Evolutionary conservation across 441 rosid genomes (phyloP).

Genomic region (Raphanus hybrid): DNA sequence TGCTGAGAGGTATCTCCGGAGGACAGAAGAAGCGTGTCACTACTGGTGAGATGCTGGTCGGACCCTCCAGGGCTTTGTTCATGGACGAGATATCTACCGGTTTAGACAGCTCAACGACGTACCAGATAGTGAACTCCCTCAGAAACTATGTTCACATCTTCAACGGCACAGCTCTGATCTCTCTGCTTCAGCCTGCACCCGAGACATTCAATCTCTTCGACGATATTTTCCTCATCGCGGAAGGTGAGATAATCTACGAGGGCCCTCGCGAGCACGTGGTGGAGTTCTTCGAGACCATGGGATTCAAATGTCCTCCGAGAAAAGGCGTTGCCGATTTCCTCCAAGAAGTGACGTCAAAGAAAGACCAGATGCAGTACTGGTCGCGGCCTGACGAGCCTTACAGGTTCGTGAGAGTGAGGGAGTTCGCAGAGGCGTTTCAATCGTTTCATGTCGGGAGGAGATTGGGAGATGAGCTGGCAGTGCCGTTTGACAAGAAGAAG

Average conservation of each 20-base stretch:
- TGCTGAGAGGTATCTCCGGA: constrained; percentile 91
- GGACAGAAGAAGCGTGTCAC: constrained; percentile 93
- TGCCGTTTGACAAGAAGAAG: constrained; percentile 64
- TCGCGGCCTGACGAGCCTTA: constrained; percentile 59
- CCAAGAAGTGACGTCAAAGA: constrained; percentile 86
- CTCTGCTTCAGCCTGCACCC: constrained; percentile 90
- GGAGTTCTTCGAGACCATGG: constrained; percentile 76
- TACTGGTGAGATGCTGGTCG: constrained; percentile 90
- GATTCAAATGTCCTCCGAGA: constrained; percentile 86
- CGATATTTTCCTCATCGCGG: constrained; percentile 82
- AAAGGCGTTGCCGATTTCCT: constrained; percentile 91
- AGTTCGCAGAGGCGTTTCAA: constrained; percentile 75
- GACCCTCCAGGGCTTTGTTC: constrained; percentile 75
- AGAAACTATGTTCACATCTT: constrained; percentile 74
- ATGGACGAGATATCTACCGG: constrained; percentile 98
- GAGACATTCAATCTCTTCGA: constrained; percentile 90
- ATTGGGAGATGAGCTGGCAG: constrained; percentile 57
- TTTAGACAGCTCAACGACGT: constrained; percentile 89
- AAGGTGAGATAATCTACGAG: constrained; percentile 77
- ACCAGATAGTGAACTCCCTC: constrained; percentile 76
- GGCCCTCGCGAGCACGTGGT: constrained; percentile 81
- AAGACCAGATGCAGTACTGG: constrained; percentile 94
- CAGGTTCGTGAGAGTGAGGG: constrained; percentile 60
- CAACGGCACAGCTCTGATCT: constrained; percentile 69
- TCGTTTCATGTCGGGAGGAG: constrained; percentile 65